These are phyloP conservation scores for Nakazawaea ernobii DNA, from an alignment of 805 yeast genomes.

Conservation along the genomic window DNA sequence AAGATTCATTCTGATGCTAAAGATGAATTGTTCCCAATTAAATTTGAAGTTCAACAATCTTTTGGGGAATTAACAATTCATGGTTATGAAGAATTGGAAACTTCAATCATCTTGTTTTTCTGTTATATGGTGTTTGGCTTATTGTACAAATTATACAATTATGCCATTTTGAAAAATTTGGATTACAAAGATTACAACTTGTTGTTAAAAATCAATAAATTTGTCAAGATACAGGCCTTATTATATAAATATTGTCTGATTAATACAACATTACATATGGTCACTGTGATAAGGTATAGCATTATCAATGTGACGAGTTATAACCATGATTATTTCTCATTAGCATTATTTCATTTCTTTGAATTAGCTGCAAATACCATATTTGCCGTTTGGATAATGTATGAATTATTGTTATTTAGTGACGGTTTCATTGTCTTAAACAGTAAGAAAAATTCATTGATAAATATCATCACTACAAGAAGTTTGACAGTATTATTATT, in stretches of 20 bases:
- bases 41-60: constrained; percentile 10
- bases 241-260: constrained; percentile 6
- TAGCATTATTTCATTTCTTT: constrained; percentile 18
- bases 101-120: constrained; percentile 3
- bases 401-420: constrained; percentile 24
- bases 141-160: constrained; percentile 1
- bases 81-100: constrained; percentile 10
- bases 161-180: not conserved
- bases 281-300: constrained; percentile 6
- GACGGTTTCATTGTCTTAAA: constrained; percentile 21
- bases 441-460: constrained; percentile 13
- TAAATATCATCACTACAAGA: constrained; percentile 14
- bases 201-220: constrained; percentile 3
- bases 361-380: constrained; percentile 19
- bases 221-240: constrained; percentile 2
- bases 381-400: constrained; percentile 25
- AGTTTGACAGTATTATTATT: constrained; percentile 16
- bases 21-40: constrained; percentile 2
- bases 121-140: not conserved
- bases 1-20: constrained; percentile 1
- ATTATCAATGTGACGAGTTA: constrained; percentile 17
- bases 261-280: not conserved
- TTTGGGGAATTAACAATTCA: constrained; percentile 10
- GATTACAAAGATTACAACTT: constrained; percentile 6
- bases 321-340: constrained; percentile 13